Conservation (phyloP, 768 basidiomycete genomes). For the Lactarius tabidus region DNA sequence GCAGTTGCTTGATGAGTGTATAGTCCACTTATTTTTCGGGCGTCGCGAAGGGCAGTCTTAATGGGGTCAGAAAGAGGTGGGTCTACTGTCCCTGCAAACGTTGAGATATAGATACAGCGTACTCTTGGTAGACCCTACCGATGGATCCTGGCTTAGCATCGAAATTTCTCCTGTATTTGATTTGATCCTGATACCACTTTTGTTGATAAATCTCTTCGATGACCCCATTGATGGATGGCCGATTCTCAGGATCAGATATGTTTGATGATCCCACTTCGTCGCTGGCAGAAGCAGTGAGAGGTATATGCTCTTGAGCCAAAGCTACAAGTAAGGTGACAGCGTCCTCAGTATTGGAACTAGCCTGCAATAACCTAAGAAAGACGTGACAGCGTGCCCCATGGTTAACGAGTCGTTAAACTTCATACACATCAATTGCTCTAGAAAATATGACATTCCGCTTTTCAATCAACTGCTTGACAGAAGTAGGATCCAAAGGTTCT, state of each 20-base stretch:
- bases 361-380: conserved; percentile 50
- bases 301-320: conserved; percentile 68
- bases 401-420: conserved; percentile 36
- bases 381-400: background rate
- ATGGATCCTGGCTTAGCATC: conserved; percentile 48
- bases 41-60: conserved; percentile 47
- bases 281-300: conserved; percentile 49
- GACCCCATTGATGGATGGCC: conserved; percentile 55
- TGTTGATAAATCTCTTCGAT: conserved; percentile 54
- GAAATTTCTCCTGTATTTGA: conserved; percentile 52
- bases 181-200: conserved; percentile 68
- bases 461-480: conserved; percentile 19
- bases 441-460: conserved; percentile 32
- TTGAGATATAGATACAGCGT: background rate
- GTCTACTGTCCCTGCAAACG: conserved; percentile 43
- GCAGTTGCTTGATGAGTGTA: conserved; percentile 72
- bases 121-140: conserved; percentile 39
- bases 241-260: conserved; percentile 41
- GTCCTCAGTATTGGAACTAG: conserved; percentile 52
- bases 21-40: conserved; percentile 57
- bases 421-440: conserved; percentile 45
- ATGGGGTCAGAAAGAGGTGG: conserved; percentile 57
- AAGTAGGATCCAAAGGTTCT: conserved; percentile 16
- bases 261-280: conserved; percentile 15
- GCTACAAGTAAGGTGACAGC: conserved; percentile 58